These are phyloP conservation scores for Penicillium crustosum DNA, from an alignment of 2,329 filamentous ascomycete genomes.

Conservation along the genomic window DNA sequence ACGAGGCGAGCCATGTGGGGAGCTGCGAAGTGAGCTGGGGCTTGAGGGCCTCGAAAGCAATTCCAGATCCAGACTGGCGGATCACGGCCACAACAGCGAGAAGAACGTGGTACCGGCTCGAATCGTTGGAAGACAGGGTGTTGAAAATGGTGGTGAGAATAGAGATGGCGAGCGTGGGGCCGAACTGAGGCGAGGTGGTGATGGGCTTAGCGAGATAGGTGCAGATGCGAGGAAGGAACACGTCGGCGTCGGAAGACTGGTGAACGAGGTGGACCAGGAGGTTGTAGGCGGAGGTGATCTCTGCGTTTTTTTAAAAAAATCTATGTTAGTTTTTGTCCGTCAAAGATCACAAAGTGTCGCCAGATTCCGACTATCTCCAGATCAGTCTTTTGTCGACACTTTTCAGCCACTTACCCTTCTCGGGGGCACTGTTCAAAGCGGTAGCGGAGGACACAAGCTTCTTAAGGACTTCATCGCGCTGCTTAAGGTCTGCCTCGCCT, in stretches of 20 bases:
- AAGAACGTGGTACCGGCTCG: constrained; percentile 86
- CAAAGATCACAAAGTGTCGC: constrained; percentile 7
- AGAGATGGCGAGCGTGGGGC: constrained; percentile 80
- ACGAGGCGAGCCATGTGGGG: constrained; percentile 76
- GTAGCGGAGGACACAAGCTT: constrained; percentile 80
- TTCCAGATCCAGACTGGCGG: constrained; percentile 65
- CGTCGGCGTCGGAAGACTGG: constrained; percentile 79
- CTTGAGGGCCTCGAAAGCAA: constrained; percentile 79
- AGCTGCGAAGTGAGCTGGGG: constrained; percentile 76
- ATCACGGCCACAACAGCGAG: constrained; percentile 84
- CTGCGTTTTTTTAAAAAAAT: constrained; percentile 49
- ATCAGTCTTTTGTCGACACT: constrained; percentile 16
- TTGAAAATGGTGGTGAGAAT: constrained; percentile 97
- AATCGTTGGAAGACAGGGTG: constrained; percentile 73
- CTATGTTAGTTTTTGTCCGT: constrained; percentile 17
- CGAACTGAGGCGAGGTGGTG: constrained; percentile 79
- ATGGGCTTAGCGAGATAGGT: constrained; percentile 85
- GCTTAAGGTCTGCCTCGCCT: constrained; percentile 55
- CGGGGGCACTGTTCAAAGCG: constrained; percentile 78
- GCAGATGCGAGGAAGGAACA: constrained; percentile 85
- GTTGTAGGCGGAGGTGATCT: constrained; percentile 95
- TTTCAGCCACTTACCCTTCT: constrained; percentile 63
- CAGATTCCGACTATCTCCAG: constrained; percentile 12
- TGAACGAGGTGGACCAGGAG: constrained; percentile 90
- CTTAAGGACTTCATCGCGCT: constrained; percentile 82